Evolutionary conservation across 495 filamentous ascomycete genomes (phyloP), one percentile per base, ranked within the genome.

Genomic region (Xylaria sp.): DNA sequence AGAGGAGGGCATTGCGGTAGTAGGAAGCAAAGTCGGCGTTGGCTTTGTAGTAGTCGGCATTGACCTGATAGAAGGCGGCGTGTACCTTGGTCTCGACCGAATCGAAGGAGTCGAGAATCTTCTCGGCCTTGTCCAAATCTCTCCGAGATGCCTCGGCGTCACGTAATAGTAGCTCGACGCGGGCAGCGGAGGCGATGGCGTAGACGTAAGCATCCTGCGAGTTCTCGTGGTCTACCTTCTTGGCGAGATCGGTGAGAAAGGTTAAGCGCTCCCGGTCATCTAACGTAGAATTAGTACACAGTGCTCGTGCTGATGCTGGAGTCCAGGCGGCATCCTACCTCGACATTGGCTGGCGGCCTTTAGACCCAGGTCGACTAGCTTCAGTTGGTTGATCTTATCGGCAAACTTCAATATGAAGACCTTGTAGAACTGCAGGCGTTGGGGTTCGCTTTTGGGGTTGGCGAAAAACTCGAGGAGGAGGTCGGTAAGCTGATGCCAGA

Each of bases 401-500:
- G 93, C 92, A 78, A 99, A 99, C 82, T 91, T 95, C 79, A 94
- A 88, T 80, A 99, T 92, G 85, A 99, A 99, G 76, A 88, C 90
- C 81, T 95, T 92, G 87, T 94, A 99, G 80, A 98, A 89, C 62
- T 90, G 85, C 84, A 98, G 88, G 75, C 96, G 90, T 81, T 97
- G 93, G 52, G 89, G 86, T 50, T 88, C 91, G 81, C 94, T 98
- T 78, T 91, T 90, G 62, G 90, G 87, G 78, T 91, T 80, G 71
- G 91, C 89, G 87, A 98, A 99, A 85, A 94, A 98, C 69, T 96
- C 89, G 71, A 98, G 85, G 67, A 98, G 86, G 41, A 89, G 82
- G 75, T 96, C 92, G 43, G 96, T 99, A 61, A 99, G 94, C 82
- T 99, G 94, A 83, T 99, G 97, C 96, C 96, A 99, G 83, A 99